Evolutionary conservation across 1,139 yeast genomes (phyloP).

Genomic region (Arxiozyma slooffiae): DNA sequence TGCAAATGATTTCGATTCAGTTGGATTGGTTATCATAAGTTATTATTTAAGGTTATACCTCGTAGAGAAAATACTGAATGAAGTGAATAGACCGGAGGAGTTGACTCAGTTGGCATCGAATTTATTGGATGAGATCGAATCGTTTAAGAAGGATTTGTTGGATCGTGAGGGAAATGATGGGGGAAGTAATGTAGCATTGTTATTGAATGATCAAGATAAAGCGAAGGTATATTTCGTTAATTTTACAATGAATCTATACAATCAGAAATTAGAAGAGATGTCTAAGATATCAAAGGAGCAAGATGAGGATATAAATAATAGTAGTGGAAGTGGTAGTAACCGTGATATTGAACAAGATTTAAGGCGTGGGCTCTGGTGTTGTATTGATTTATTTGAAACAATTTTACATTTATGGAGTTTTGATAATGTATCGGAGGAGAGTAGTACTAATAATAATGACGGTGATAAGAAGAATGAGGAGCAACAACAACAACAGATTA

Average conservation of each 20-base stretch:
- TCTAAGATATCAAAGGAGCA: constrained; percentile 15
- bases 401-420: constrained; percentile 18
- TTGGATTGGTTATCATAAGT: constrained; percentile 20
- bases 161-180: constrained; percentile 8
- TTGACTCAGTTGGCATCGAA: constrained; percentile 19
- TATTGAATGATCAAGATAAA: constrained; percentile 23
- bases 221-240: constrained; percentile 24
- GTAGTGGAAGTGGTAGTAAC: not conserved
- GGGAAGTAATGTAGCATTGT: constrained; percentile 7
- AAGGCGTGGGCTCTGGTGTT: constrained; percentile 27
- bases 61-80: constrained; percentile 21
- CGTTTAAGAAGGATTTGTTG: constrained; percentile 8
- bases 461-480: not conserved
- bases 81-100: constrained; percentile 16
- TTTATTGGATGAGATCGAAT: too few species aligned
- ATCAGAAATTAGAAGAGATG: constrained; percentile 21
- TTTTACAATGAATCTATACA: constrained; percentile 26
- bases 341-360: constrained; percentile 8
- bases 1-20: constrained; percentile 19
- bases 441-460: too few species aligned
- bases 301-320: not conserved
- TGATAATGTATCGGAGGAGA: constrained; percentile 5
- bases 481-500: constrained; percentile 1
- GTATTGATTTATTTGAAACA: constrained; percentile 24
- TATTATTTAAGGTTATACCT: too few species aligned